Evolutionary conservation across 305 asterid species (phyloP), one percentile per base, ranked within the genome.

Genomic region (Caryopteris hybrid): DNA sequence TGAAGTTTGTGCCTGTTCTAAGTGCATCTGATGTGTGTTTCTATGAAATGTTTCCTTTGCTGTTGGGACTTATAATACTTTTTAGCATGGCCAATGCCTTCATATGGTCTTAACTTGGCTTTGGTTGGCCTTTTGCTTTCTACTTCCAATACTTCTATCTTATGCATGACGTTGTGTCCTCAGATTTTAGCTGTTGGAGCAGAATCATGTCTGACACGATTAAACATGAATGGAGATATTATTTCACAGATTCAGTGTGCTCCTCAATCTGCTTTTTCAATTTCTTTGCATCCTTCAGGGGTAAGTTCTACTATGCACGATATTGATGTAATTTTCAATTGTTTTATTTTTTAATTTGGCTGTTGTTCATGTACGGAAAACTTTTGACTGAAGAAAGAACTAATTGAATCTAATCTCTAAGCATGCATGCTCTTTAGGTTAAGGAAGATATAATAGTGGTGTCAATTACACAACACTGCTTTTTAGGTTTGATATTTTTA

Each of bases 161-260:
- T 38, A 59, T 38, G 42, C 52, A 25, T 12, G 7, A 23, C 54
- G 22, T 39, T 17, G 10, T 64, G 27, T 76, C 61, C 56, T 71
- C 89, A 93, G 97, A 80, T 93, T 81, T 72, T 90, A 67, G 87
- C 84, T 27, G 99, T 87, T 78, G 99, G 97, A 77, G 86, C 95
- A 38, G 94, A 91, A 69, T 87, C 95, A 58, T 66, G 62, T 13
- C 92, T 93, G 57, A 80, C 82, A 46, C 89, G 96, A 79, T 79
- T 78, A 48, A 82, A 85, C 83, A 87, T 93, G 90, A 85, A 83
- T 34, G 99, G 97, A 70, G 87, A 85, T 54, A 70, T 78, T 59
- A 71, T 85, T 59, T 90, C 99, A 48, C 91, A 85, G 87, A 90
- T 93, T 52, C 88, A 85, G 16, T 90, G 97, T 68, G 99, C 97